phyloP scores from a whole-genome alignment of 768 basidiomycete genomes.

The Pleurotus cornucopiae region DNA sequence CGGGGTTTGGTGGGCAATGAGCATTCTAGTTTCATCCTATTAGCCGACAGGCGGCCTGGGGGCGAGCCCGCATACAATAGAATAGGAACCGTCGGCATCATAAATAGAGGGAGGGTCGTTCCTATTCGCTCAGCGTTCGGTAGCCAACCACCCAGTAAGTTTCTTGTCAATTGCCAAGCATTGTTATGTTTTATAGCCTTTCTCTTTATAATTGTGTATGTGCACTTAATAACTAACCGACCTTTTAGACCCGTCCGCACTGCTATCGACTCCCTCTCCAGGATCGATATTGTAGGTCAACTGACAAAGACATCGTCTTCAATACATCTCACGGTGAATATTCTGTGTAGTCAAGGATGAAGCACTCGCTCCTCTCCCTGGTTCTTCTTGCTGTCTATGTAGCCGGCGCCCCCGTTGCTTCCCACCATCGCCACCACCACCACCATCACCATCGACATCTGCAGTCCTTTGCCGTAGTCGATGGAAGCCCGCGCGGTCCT shows the following conservation, averaged over 20 bases:
- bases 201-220: neutral
- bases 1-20: neutral
- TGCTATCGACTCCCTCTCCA: conserved; percentile 3
- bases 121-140: conserved; percentile 1
- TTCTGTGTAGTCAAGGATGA: neutral
- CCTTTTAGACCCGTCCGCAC: neutral
- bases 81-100: neutral
- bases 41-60: conserved; percentile 1
- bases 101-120: neutral
- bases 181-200: neutral
- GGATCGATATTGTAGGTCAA: conserved; percentile 7
- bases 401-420: neutral
- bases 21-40: neutral
- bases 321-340: neutral
- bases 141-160: conserved; percentile 5
- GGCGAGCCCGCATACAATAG: neutral
- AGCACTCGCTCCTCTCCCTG: conserved; percentile 5
- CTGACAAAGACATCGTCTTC: neutral
- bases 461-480: neutral
- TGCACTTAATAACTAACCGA: too few relatives aligned
- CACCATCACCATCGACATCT: neutral
- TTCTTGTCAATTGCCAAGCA: neutral
- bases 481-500: neutral
- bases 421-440: too few relatives aligned
- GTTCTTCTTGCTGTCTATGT: conserved; percentile 6